phyloP scores from a whole-genome alignment of 2,329 filamentous ascomycete genomes.

The Aspergillus phoenicis region DNA sequence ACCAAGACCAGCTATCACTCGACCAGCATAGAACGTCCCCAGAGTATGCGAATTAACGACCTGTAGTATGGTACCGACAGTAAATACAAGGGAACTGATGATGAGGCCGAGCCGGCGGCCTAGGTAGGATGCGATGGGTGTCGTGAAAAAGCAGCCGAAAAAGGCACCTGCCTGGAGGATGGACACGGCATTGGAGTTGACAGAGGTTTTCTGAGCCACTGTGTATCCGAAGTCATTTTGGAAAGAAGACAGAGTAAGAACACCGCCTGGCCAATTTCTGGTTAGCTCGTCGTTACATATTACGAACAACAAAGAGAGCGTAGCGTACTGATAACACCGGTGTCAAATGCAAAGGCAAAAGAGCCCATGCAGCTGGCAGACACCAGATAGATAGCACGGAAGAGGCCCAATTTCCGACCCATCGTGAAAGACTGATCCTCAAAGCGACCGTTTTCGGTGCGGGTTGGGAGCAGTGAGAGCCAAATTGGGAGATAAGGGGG shows the following conservation, averaged over 20 bases:
- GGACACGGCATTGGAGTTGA: slow-evolving; percentile 52
- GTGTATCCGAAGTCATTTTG: slow-evolving; percentile 42
- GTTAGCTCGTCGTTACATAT: neutral
- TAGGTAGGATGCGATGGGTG: slow-evolving; percentile 47
- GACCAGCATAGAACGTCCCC: slow-evolving; percentile 48
- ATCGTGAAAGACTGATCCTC: slow-evolving; percentile 20
- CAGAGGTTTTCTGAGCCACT: slow-evolving; percentile 41
- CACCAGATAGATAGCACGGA: slow-evolving; percentile 41
- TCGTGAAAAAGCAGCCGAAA: slow-evolving; percentile 53
- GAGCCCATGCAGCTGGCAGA: slow-evolving; percentile 43
- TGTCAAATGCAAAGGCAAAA: slow-evolving; percentile 45
- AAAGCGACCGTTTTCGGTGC: neutral
- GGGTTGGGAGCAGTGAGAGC: neutral
- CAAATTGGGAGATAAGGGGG: neutral
- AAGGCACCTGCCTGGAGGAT: slow-evolving; percentile 56
- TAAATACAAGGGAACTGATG: slow-evolving; percentile 45
- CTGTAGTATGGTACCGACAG: slow-evolving; percentile 47
- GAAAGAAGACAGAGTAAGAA: slow-evolving; percentile 50
- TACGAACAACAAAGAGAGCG: neutral
- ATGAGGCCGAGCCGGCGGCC: slow-evolving; percentile 51
- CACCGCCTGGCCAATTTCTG: slow-evolving; percentile 38
- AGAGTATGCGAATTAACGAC: slow-evolving; percentile 50
- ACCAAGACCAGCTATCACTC: slow-evolving; percentile 51
- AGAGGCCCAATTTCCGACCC: slow-evolving; percentile 37
- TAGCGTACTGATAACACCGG: slow-evolving; percentile 37